A percentile compares a stretch with the other conserved stretches of the same genome.
These are phyloP conservation scores for Orbilia javanica DNA, from an alignment of 2,329 filamentous ascomycete genomes.

Conservation along the genomic window DNA sequence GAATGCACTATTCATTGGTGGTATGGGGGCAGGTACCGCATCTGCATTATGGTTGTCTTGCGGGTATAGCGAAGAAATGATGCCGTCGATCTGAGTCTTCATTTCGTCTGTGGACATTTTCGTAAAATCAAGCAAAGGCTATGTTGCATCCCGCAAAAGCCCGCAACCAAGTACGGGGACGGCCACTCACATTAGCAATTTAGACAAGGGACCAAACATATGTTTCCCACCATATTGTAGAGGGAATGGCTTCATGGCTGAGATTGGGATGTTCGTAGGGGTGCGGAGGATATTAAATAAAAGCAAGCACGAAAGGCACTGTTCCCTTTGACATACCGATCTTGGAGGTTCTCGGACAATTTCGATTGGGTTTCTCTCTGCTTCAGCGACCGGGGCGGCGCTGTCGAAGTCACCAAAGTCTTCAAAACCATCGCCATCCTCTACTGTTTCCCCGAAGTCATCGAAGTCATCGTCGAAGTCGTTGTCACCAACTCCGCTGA, in stretches of 20 bases:
- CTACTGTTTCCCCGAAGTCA: slow-evolving; percentile 71
- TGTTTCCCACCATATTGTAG: neutral
- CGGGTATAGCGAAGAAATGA: slow-evolving; percentile 60
- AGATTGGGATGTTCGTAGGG: neutral
- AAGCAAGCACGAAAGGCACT: neutral
- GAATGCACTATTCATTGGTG: slow-evolving; percentile 46
- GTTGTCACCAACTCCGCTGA: slow-evolving; percentile 69
- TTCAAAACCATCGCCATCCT: slow-evolving; percentile 67
- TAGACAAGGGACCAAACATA: too few species aligned
- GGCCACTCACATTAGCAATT: neutral
- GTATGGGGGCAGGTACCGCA: slow-evolving; percentile 59
- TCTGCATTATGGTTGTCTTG: slow-evolving; percentile 59
- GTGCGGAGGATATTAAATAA: neutral
- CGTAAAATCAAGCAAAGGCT: slow-evolving; percentile 47
- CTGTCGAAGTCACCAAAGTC: slow-evolving; percentile 76
- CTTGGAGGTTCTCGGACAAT: neutral
- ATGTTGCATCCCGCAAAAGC: neutral
- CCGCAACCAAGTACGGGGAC: neutral
- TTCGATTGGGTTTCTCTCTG: slow-evolving; percentile 15
- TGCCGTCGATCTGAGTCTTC: slow-evolving; percentile 32
- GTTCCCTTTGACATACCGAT: slow-evolving; percentile 21
- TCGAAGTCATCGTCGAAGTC: slow-evolving; percentile 71
- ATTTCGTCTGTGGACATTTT: slow-evolving; percentile 43
- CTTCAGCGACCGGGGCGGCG: slow-evolving; percentile 70
- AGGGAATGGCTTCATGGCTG: neutral